These are phyloP conservation scores for Cetraspora pellucida DNA, from an alignment of 192 early-diverging fungal species.

Conservation along the genomic window DNA sequence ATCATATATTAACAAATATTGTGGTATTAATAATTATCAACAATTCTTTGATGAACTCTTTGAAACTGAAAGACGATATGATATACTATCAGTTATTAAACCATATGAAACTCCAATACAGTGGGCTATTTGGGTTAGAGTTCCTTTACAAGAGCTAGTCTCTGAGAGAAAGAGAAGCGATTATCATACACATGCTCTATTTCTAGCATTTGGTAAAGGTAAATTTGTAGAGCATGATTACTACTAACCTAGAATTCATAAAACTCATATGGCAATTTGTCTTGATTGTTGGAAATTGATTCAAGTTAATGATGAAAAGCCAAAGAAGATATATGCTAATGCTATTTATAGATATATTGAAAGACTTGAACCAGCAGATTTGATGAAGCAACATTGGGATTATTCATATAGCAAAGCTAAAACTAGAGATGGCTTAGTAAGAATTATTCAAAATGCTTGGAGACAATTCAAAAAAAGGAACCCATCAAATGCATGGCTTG, in stretches of 20 bases:
- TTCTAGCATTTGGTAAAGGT: neutral
- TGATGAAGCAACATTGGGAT: conserved; percentile 10
- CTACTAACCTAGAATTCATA: conserved; percentile 11
- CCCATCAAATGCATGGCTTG: conserved; percentile 27
- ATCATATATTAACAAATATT: neutral
- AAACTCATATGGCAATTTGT: neutral
- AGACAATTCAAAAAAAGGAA: conserved; percentile 16
- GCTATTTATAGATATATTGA: neutral
- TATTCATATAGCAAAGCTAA: neutral
- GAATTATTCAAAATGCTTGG: conserved; percentile 20
- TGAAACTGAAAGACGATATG: conserved; percentile 16
- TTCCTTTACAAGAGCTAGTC: no score
- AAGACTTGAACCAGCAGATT: neutral
- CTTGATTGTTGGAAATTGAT: conserved; percentile 1
- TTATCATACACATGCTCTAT: no score
- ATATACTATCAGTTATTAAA: no score
- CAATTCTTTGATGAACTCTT: no score
- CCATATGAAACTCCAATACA: no score
- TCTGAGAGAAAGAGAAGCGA: no score
- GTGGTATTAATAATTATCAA: neutral
- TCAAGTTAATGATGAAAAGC: conserved; percentile 4
- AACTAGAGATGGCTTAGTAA: conserved; percentile 3
- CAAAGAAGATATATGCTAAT: neutral
- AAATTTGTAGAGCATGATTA: conserved; percentile 18
- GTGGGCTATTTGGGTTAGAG: conserved; percentile 2